Percentiles rank a stretch among this genome's conserved stretches.
Conservation (phyloP, 164 flowering plant species). For the Chloranthus sessilifolius region DNA sequence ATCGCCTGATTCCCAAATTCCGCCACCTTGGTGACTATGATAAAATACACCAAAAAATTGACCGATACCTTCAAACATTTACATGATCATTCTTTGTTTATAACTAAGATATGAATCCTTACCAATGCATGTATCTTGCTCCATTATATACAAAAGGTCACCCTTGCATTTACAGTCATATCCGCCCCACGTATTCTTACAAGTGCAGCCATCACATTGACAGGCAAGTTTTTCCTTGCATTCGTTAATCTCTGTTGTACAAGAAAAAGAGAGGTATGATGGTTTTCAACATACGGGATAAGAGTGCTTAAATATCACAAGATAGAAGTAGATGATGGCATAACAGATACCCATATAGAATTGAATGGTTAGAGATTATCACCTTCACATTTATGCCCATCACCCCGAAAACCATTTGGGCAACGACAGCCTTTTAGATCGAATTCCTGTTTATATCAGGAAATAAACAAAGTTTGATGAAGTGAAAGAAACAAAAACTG, state of each 20-base stretch:
- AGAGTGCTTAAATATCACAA: not conserved
- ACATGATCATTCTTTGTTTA: not conserved
- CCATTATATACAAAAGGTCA: constrained; percentile 56
- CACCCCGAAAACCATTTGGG: constrained; percentile 75
- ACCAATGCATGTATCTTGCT: constrained; percentile 92
- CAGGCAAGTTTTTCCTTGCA: constrained; percentile 71
- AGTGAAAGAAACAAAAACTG: no score
- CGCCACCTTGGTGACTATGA: no score
- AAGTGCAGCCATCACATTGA: constrained; percentile 79
- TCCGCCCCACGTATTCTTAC: constrained; percentile 84
- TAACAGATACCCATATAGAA: not conserved
- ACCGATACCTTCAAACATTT: no score
- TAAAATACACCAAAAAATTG: no score
- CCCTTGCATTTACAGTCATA: constrained; percentile 79
- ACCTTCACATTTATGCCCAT: constrained; percentile 87
- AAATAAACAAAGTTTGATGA: not conserved
- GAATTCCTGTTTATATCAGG: constrained; percentile 33
- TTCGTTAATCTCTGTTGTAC: constrained; percentile 64
- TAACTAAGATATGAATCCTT: constrained; percentile 15
- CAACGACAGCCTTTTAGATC: constrained; percentile 63
- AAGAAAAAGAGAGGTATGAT: not conserved
- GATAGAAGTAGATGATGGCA: not conserved
- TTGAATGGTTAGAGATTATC: not conserved
- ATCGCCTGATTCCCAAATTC: no score
- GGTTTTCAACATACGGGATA: not conserved